Evolutionary conservation across 2,329 filamentous ascomycete species (phyloP), one percentile per base, ranked within the genome.

Genomic region (Zasmidium cellare): DNA sequence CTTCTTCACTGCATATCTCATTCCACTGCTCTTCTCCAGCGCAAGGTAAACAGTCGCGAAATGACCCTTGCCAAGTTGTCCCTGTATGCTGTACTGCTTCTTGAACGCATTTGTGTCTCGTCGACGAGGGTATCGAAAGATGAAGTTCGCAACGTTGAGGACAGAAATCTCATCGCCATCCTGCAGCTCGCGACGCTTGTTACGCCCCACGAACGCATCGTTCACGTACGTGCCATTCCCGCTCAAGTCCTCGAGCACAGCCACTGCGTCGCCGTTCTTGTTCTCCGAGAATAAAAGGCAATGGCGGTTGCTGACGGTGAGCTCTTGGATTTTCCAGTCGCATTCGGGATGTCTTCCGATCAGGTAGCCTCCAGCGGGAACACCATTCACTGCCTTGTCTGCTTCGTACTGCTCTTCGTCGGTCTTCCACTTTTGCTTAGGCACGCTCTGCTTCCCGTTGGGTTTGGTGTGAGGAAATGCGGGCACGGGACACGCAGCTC

Each of bases 181-280:
- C 67, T 92, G 82, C 24, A 99, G 81, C 72, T 96, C 91, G 58
- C 93, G 86, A 55, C 91, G 84, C 74, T 96, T 91, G 74, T 99
- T 99, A 52, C 93, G 88, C 22, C 94, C 94, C 22, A 99, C 85
- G 25, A 96, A 83, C 16, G 87, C 88, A 67, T 97, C 92, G 70
- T 97, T 97, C 67, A 99, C 88, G 71, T 92, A 99, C 0, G 96
- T 99, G 51, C 94, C 94, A 72, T 99, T 99, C 71, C 87, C 94
- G 6, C 94, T 99, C 19, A 97, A 78, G 73, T 99, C 94, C 73
- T 99, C 92, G 3, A 99, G 76, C 12, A 97, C 84, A 9, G 91
- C 93, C 45, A 86, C 76, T 0, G 79, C 71, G 61, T 81, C 80
- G 31, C 85, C 83, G 51, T 79, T 77, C 62, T 80, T 82, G 64